Conservation (phyloP, 305 asterid species). For the Plantago rigida region DNA sequence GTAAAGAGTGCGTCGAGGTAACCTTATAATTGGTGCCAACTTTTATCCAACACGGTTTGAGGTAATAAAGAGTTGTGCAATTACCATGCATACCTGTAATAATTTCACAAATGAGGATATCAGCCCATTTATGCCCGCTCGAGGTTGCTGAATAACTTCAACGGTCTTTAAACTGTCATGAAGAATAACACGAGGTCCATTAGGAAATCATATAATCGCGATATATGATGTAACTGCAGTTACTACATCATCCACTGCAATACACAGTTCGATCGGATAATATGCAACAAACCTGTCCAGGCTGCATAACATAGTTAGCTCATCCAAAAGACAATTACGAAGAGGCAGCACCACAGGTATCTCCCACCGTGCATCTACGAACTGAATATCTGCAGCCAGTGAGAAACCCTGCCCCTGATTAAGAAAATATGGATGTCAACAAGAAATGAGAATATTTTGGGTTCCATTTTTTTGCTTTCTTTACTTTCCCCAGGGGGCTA, state of each 20-base stretch:
- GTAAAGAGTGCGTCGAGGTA: neutral
- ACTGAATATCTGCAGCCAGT: slow-evolving; percentile 84
- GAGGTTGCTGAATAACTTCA: slow-evolving; percentile 46
- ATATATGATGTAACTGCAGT: neutral
- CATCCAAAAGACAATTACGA: slow-evolving; percentile 73
- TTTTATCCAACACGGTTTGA: neutral
- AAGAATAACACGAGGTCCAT: slow-evolving; percentile 28
- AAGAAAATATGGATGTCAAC: slow-evolving; percentile 15
- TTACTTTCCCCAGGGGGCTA: slow-evolving; percentile 16
- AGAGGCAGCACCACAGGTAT: slow-evolving; percentile 80
- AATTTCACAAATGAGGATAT: slow-evolving; percentile 73
- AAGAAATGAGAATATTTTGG: neutral
- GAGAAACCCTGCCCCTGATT: slow-evolving; percentile 89
- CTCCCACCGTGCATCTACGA: slow-evolving; percentile 85
- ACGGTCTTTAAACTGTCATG: slow-evolving; percentile 64
- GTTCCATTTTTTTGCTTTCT: neutral
- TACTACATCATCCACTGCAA: slow-evolving; percentile 11
- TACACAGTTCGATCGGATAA: slow-evolving; percentile 6
- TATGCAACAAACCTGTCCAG: slow-evolving; percentile 58
- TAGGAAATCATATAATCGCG: slow-evolving; percentile 22
- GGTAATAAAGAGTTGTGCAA: slow-evolving; percentile 8
- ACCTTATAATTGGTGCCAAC: neutral
- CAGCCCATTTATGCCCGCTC: slow-evolving; percentile 74
- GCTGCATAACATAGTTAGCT: slow-evolving; percentile 60
- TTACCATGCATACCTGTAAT: slow-evolving; percentile 49